Evolutionary conservation across 2,329 filamentous ascomycete genomes (phyloP).

Genomic region (Colletotrichum incanum): DNA sequence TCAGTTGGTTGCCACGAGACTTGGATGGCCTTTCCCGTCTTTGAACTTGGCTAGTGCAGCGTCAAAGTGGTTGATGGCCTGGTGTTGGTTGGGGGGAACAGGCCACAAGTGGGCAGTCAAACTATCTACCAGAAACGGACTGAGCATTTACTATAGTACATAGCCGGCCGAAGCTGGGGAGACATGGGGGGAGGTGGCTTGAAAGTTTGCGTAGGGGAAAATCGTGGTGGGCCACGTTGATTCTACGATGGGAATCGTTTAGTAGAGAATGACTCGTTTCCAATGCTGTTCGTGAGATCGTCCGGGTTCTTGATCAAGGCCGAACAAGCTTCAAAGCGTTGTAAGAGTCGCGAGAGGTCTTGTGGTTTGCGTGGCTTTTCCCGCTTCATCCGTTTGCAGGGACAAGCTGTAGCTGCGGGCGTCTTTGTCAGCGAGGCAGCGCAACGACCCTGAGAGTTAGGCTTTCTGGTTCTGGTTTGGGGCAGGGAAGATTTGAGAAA

Average conservation of each 20-base stretch:
- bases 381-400: constrained; percentile 39
- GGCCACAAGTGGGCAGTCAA: background rate
- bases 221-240: constrained; percentile 18
- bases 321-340: background rate
- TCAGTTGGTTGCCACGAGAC: background rate
- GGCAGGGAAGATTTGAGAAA: constrained; percentile 12
- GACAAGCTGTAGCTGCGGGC: constrained; percentile 4
- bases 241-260: constrained; percentile 14
- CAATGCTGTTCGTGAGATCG: constrained; percentile 20
- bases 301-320: background rate
- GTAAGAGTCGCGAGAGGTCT: constrained; percentile 4
- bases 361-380: constrained; percentile 7
- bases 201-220: constrained; percentile 13
- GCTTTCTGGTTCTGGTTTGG: constrained; percentile 20
- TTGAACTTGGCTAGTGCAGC: background rate
- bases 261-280: constrained; percentile 21
- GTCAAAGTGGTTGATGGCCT: background rate
- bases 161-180: too few species aligned
- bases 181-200: constrained; percentile 10
- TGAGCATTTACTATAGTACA: background rate
- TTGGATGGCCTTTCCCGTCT: background rate
- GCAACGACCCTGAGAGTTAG: constrained; percentile 12
- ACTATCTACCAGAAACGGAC: background rate
- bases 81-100: background rate
- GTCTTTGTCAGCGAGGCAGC: constrained; percentile 34